Percentiles rank a stretch among this genome's conserved stretches.
Evolutionary conservation across 306 rosid genomes (phyloP).

Genomic region (Begonia fuchsioides): DNA sequence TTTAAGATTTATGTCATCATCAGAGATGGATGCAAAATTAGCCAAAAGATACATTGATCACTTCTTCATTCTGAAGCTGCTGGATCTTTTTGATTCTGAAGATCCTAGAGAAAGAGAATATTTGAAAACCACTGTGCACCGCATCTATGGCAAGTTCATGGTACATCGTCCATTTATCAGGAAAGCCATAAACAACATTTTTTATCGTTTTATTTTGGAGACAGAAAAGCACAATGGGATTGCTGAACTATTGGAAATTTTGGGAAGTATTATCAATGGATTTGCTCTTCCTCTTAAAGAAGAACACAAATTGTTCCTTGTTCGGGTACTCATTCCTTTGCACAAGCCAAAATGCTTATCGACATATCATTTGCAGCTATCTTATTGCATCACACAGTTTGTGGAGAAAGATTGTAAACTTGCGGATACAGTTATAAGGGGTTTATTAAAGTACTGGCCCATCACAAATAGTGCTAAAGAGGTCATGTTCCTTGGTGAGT

Average conservation of each 20-base stretch:
- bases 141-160: slow-evolving; percentile 56
- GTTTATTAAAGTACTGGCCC: slow-evolving; percentile 83
- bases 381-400: slow-evolving; percentile 61
- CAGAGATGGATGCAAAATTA: slow-evolving; percentile 63
- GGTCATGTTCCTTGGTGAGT: slow-evolving; percentile 67
- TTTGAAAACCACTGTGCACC: slow-evolving; percentile 57
- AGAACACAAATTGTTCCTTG: slow-evolving; percentile 66
- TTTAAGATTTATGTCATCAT: slow-evolving; percentile 54
- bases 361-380: slow-evolving; percentile 64
- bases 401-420: slow-evolving; percentile 86
- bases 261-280: slow-evolving; percentile 75
- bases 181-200: slow-evolving; percentile 51
- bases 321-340: slow-evolving; percentile 54
- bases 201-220: slow-evolving; percentile 46
- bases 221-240: slow-evolving; percentile 64
- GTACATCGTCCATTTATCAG: slow-evolving; percentile 76
- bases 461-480: slow-evolving; percentile 75
- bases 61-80: slow-evolving; percentile 47
- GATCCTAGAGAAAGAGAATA: slow-evolving; percentile 66
- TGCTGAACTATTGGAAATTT: slow-evolving; percentile 57
- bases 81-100: slow-evolving; percentile 63
- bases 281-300: slow-evolving; percentile 65
- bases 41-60: slow-evolving; percentile 57
- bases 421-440: slow-evolving; percentile 72
- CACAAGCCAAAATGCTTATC: slow-evolving; percentile 73